These are phyloP conservation scores for Cicer cuneatum DNA, from an alignment of 306 rosid species.

Conservation along the genomic window DNA sequence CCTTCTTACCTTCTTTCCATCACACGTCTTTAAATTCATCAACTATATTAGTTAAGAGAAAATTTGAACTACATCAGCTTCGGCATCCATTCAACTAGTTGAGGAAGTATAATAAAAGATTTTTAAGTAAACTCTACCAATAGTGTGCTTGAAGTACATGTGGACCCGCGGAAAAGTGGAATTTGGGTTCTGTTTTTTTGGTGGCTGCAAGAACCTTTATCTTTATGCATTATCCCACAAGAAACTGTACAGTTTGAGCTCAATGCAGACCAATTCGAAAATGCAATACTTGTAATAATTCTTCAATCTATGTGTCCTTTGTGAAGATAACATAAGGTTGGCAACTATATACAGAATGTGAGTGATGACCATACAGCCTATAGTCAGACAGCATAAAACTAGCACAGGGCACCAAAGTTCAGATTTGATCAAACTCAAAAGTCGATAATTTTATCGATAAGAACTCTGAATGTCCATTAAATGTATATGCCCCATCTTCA, in stretches of 20 bases:
- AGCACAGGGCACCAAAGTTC: background rate
- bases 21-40: slow-evolving; percentile 26
- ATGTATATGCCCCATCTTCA: slow-evolving; percentile 21
- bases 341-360: slow-evolving; percentile 1
- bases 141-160: slow-evolving; percentile 6
- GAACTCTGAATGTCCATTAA: slow-evolving; percentile 28
- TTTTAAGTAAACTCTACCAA: slow-evolving; percentile 10
- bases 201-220: slow-evolving; percentile 12
- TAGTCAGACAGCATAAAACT: slow-evolving; percentile 21
- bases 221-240: slow-evolving; percentile 5
- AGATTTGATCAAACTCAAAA: slow-evolving; percentile 29
- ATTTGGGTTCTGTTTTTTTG: slow-evolving; percentile 1
- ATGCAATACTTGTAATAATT: slow-evolving; percentile 9
- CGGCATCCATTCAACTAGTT: slow-evolving; percentile 10
- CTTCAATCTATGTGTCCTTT: slow-evolving; percentile 25
- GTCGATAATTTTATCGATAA: slow-evolving; percentile 21
- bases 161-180: background rate
- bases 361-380: background rate
- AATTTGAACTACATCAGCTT: slow-evolving; percentile 13
- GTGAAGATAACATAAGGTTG: slow-evolving; percentile 32
- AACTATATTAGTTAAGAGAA: background rate
- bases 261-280: slow-evolving; percentile 20
- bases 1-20: background rate
- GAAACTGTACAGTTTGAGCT: slow-evolving; percentile 27
- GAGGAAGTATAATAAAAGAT: background rate